Evolutionary conservation across 1,139 yeast genomes (phyloP).

Genomic region (Taphrina flavorubra): DNA sequence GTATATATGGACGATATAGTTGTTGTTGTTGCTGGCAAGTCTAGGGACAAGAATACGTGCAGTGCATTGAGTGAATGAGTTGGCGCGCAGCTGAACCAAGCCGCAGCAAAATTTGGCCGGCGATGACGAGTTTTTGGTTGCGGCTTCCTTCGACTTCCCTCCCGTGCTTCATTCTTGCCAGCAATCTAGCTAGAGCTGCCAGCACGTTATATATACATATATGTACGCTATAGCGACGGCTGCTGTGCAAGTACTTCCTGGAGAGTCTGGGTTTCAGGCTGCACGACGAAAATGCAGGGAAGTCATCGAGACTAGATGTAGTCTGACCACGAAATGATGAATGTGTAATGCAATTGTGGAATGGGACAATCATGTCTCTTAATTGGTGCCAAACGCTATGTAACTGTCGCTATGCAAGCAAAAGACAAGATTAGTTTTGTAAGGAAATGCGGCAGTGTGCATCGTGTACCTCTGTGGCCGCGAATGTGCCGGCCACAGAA

Average conservation of each 20-base stretch:
- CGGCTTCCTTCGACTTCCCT: background rate
- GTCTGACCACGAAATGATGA: too few relatives aligned
- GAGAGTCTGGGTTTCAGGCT: too few relatives aligned
- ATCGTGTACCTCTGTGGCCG: conserved; percentile 85
- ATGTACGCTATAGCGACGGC: too few relatives aligned
- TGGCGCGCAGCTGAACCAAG: background rate
- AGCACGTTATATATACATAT: too few relatives aligned
- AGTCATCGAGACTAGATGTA: too few relatives aligned
- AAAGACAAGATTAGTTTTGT: conserved; percentile 12
- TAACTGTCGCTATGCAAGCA: conserved; percentile 7
- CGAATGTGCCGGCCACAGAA: conserved; percentile 89
- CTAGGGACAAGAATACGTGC: background rate
- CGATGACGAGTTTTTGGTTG: conserved; percentile 12
- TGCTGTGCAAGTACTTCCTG: too few relatives aligned
- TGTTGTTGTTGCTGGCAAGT: background rate
- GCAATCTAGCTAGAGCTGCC: background rate
- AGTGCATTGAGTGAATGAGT: conserved; percentile 12
- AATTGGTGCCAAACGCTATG: conserved; percentile 6
- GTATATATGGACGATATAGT: background rate
- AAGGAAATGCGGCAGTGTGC: conserved; percentile 33
- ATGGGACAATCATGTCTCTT: too few relatives aligned
- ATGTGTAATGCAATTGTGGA: too few relatives aligned
- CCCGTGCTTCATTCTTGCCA: background rate
- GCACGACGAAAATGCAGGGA: too few relatives aligned
- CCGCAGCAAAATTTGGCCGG: background rate